Conservation (phyloP, 257 asterid genomes). For the Fraxinus excelsior region DNA sequence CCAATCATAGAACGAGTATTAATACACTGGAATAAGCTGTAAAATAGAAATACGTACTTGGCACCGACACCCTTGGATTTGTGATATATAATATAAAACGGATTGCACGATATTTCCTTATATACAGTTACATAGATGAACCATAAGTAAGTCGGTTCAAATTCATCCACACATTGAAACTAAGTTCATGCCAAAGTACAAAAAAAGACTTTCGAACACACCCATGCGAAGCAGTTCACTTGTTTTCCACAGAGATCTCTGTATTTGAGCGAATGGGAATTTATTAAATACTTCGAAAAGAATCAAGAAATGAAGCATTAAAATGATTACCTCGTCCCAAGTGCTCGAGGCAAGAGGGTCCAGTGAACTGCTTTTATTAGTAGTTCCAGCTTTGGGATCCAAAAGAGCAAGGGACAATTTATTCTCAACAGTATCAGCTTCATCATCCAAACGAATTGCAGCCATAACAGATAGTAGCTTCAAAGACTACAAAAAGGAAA, state of each 20-base stretch:
- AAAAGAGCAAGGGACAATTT: conserved; percentile 69
- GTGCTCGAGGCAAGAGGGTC: conserved; percentile 91
- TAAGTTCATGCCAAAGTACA: background rate
- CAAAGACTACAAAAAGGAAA: conserved; percentile 55
- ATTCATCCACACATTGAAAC: background rate
- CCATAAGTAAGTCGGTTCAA: background rate
- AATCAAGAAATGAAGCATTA: background rate
- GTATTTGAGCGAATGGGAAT: background rate
- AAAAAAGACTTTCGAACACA: background rate
- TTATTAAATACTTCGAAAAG: background rate
- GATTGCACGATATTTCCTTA: background rate
- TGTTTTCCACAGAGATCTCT: background rate
- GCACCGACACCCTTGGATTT: background rate
- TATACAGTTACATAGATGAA: background rate
- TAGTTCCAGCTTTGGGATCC: conserved; percentile 60
- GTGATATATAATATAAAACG: background rate
- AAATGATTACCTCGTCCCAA: conserved; percentile 72
- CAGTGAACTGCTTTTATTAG: conserved; percentile 50
- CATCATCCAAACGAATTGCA: conserved; percentile 78
- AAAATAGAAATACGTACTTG: background rate
- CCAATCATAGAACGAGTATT: conserved; percentile 21
- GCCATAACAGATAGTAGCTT: conserved; percentile 84
- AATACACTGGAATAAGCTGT: conserved; percentile 15
- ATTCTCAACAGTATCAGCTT: conserved; percentile 65
- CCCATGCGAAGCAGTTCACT: background rate